Evolutionary conservation across 108 stramenopile species (phyloP).

Genomic region (Nannochloropsis salina): DNA sequence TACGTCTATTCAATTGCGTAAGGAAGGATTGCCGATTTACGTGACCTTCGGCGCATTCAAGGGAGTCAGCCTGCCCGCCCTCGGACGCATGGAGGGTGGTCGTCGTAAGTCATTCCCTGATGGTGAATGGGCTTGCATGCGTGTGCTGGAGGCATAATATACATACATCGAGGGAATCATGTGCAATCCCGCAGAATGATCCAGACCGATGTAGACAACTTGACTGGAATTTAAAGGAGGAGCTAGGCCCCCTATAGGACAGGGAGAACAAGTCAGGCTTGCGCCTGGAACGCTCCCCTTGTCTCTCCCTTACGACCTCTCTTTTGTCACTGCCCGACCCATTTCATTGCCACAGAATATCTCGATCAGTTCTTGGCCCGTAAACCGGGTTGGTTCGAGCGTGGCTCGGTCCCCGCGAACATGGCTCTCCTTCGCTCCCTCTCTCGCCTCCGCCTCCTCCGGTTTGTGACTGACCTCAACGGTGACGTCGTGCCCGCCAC

Average conservation of each 20-base stretch:
- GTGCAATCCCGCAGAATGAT: too few relatives aligned
- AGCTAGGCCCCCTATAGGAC: too few relatives aligned
- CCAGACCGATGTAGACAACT: too few relatives aligned
- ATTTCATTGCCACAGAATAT: not conserved
- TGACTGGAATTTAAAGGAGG: too few relatives aligned
- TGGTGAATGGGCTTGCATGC: too few relatives aligned
- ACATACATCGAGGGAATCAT: too few relatives aligned
- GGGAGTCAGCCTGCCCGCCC: not conserved
- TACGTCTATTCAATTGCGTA: not conserved
- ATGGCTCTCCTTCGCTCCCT: conserved; percentile 2
- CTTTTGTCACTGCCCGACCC: not conserved
- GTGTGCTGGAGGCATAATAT: too few relatives aligned
- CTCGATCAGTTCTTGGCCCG: not conserved
- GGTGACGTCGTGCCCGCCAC: not conserved
- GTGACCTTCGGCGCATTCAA: not conserved
- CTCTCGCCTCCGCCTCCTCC: not conserved
- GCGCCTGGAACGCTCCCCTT: not conserved
- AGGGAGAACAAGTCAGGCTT: too few relatives aligned
- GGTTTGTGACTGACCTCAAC: not conserved
- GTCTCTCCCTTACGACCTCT: not conserved
- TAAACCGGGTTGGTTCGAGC: not conserved
- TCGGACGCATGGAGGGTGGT: not conserved
- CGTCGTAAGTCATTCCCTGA: not conserved
- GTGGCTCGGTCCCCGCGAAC: not conserved
- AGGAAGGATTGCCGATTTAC: not conserved